phyloP scores from a whole-genome alignment of 805 yeast genomes.

The Millerozyma miso region DNA sequence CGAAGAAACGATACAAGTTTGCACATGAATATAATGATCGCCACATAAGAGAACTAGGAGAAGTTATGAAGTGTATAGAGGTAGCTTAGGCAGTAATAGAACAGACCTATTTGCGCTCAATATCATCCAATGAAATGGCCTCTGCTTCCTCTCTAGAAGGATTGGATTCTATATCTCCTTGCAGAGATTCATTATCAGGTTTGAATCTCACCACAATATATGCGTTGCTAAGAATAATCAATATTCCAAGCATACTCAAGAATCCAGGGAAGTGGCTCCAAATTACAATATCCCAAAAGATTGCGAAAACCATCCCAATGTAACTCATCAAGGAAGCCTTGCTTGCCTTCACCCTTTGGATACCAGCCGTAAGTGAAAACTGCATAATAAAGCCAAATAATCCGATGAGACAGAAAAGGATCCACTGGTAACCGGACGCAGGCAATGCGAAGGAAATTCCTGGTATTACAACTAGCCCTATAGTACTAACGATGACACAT shows the following conservation, averaged over 20 bases:
- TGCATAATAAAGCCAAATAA: constrained; percentile 81
- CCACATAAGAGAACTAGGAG: too few relatives aligned
- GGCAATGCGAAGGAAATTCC: constrained; percentile 60
- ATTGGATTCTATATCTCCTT: not conserved
- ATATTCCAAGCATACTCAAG: constrained; percentile 65
- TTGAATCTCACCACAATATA: constrained; percentile 52
- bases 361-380: constrained; percentile 71
- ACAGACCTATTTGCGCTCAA: too few relatives aligned
- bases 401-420: constrained; percentile 57
- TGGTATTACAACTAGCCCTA: constrained; percentile 54
- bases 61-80: too few relatives aligned
- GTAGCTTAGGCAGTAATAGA: too few relatives aligned
- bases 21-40: too few relatives aligned
- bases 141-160: not conserved
- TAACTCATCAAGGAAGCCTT: constrained; percentile 73
- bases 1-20: too few relatives aligned
- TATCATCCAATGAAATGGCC: not conserved
- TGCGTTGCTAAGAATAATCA: constrained; percentile 65
- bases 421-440: constrained; percentile 61
- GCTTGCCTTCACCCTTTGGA: constrained; percentile 76
- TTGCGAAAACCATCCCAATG: constrained; percentile 72
- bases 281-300: constrained; percentile 65
- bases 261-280: constrained; percentile 73
- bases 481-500: constrained; percentile 50
- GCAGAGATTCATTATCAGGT: constrained; percentile 3